Percentiles rank a stretch among this genome's conserved stretches.
phyloP scores from a whole-genome alignment of 345 rosid species.

The Salix viminalis region DNA sequence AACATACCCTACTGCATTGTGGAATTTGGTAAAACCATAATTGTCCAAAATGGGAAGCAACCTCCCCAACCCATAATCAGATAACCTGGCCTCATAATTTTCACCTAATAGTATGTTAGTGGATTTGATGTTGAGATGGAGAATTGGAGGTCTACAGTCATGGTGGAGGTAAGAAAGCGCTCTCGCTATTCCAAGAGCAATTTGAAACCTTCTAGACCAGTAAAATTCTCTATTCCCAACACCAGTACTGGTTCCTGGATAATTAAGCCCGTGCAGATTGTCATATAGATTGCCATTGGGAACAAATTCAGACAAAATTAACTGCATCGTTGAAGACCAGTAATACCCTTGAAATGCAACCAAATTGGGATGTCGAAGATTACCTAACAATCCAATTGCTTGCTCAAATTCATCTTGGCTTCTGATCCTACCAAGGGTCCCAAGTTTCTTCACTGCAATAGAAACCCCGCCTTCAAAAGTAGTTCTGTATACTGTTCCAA shows the following conservation, averaged over 20 bases:
- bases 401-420: constrained; percentile 91
- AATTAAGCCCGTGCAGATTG: constrained; percentile 54
- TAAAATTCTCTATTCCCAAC: constrained; percentile 53
- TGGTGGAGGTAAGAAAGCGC: constrained; percentile 91
- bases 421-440: constrained; percentile 77
- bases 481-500: constrained; percentile 78
- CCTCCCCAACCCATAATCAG: constrained; percentile 80
- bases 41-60: constrained; percentile 80
- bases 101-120: constrained; percentile 79
- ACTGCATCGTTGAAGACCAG: constrained; percentile 80
- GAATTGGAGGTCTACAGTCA: constrained; percentile 81
- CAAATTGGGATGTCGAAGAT: constrained; percentile 65
- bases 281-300: constrained; percentile 76
- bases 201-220: constrained; percentile 84
- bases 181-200: constrained; percentile 81
- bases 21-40: constrained; percentile 63
- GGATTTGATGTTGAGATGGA: constrained; percentile 90
- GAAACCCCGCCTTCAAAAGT: constrained; percentile 83
- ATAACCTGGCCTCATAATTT: constrained; percentile 65
- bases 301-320: constrained; percentile 69
- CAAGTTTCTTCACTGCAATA: constrained; percentile 93
- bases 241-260: constrained; percentile 62
- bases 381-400: constrained; percentile 72
- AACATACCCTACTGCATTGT: constrained; percentile 92
- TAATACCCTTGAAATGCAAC: constrained; percentile 85